Base-by-base conservation (phyloP, 805 yeast genomes). In the Saccharomyces paradoxus region DNA sequence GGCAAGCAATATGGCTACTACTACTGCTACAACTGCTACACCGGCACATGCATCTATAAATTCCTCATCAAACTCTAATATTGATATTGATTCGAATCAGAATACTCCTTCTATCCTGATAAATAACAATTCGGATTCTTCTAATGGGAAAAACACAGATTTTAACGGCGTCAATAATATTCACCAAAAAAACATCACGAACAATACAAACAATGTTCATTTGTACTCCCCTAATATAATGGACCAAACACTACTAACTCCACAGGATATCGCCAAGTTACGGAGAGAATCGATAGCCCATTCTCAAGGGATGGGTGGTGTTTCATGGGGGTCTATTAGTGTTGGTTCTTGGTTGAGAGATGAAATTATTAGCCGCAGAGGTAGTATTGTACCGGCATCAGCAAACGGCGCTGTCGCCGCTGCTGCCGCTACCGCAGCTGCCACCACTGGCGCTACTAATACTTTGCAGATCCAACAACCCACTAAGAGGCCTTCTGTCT, bases 291-390 rank as follows among this genome's bases (percentile, higher is more conserved):
- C 91, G 55, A 83, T 94, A 55, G 97, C 97, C 30, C 98, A 92
- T 69, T 86, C 96, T 2, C 96, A 89, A 68, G 98, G 98, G 10
- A 88, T 94, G 85, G 98, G 98, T 48, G 99, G 98, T 49, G 87
- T 92, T 32, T 86, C 96, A 8, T 92, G 97, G 97, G 98, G 98
- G 24, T 90, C 96, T 2, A 82, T 91, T 55, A 86, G 96, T 28
- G 90, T 92, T 30, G 97, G 97, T 13, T 84, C 94, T 14, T 92
- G 99, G 99, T 76, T 92, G 26, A 87, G 90, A 66, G 98, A 92
- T 69, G 99, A 92, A 66, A 92, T 87, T 21, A 78, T 87, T 82
- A 79, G 86, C 74, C 66, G 22, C 56, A 61, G 51, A 57, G 56
- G 50, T 55, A 61, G 37, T 51, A 41, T 28, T 22, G 37, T 27